Base-by-base conservation (phyloP, 2,329 filamentous ascomycete species). In the Alternaria burnsii region DNA sequence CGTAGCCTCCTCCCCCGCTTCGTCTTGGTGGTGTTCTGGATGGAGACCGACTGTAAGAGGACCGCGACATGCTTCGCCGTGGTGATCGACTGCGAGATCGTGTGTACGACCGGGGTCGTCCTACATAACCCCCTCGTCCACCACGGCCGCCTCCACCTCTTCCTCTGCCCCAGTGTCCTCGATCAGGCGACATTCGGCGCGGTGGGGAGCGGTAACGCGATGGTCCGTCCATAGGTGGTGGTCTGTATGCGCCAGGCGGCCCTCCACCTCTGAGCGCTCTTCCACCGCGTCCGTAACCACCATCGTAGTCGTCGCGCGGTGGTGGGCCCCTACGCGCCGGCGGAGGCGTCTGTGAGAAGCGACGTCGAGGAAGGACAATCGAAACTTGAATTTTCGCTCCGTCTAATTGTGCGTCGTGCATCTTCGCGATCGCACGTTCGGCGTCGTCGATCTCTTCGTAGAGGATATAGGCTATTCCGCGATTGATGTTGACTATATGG, bases 321-420 rank as follows among this genome's bases (percentile, higher is more conserved):
- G 74, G 71, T 40, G 71, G 72, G 59, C 86, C 86, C 51, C 86
- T 86, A 52, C 89, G 86, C 52, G 90, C 88, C 5, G 86, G 86
- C 1, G 92, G 92, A 16, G 94, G 94, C 46, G 91, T 88, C 18
- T 88, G 88, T 7, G 92, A 94, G 72, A 97, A 92, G 70, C 93
- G 92, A 71, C 91, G 89, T 51, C 91, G 88, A 0, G 93, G 93
- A 36, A 97, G 84, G 26, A 97, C 92, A 67, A 97, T 95, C 44
- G 92, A 95, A 50, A 97, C 94, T 72, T 90, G 91, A 73, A 97
- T 89, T 40, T 88, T 84, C 22, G 89, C 88, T 52, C 93, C 93
- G 78, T 97, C 94, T 28, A 97, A 82, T 74, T 97, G 92, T n/a
- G 92, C 93, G 81, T 99, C 95, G 79, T 99, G 95, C 95, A 99